phyloP scores from a whole-genome alignment of 2,329 filamentous ascomycete genomes.

The Lachnellula occidentalis region DNA sequence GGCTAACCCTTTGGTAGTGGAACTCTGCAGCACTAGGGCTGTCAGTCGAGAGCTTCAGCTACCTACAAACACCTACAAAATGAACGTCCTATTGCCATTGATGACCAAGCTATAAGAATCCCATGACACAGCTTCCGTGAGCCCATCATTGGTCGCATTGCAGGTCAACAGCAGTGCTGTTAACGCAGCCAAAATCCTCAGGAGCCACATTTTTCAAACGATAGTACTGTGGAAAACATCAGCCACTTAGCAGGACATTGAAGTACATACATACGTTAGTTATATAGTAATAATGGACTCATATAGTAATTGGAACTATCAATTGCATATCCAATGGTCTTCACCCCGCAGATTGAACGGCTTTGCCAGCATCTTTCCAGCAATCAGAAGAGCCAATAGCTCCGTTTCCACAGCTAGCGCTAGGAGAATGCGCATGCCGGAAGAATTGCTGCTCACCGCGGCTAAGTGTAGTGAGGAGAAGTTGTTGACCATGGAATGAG shows the following conservation, averaged over 20 bases:
- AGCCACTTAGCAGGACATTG: neutral
- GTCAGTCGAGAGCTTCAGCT: neutral
- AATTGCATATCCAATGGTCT: neutral
- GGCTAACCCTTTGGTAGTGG: slow-evolving; percentile 40
- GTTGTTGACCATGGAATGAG: neutral
- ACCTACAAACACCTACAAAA: slow-evolving; percentile 32
- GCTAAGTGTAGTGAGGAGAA: neutral
- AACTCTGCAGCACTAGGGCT: slow-evolving; percentile 37
- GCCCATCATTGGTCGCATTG: slow-evolving; percentile 35
- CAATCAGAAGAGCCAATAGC: slow-evolving; percentile 8
- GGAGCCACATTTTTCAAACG: slow-evolving; percentile 17
- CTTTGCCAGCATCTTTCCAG: slow-evolving; percentile 9
- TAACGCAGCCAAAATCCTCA: slow-evolving; percentile 21
- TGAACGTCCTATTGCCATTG: slow-evolving; percentile 43
- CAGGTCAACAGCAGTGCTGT: slow-evolving; percentile 22
- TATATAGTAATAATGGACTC: slow-evolving; percentile 1
- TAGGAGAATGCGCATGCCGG: neutral
- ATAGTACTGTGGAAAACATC: neutral
- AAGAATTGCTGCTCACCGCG: neutral
- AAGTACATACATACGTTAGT: slow-evolving; percentile 1
- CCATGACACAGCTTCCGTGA: slow-evolving; percentile 41
- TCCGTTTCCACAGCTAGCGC: neutral
- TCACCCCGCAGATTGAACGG: slow-evolving; percentile 7
- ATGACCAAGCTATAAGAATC: slow-evolving; percentile 46
- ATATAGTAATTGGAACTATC: neutral